phyloP scores from a whole-genome alignment of 768 basidiomycete species.

The Cystobasidium onofrii region DNA sequence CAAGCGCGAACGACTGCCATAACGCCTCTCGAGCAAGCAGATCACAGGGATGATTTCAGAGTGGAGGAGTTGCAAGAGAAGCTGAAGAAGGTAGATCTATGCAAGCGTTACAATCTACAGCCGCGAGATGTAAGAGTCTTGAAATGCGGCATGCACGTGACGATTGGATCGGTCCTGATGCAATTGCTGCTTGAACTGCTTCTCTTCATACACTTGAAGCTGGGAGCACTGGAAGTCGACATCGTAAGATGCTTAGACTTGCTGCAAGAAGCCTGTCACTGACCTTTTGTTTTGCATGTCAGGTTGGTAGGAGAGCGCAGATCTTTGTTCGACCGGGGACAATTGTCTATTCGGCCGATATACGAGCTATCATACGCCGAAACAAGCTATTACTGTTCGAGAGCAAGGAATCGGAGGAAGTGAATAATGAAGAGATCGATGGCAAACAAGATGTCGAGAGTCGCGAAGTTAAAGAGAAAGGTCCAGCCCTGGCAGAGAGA shows the following conservation, averaged over 20 bases:
- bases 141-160: not conserved
- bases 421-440: not conserved
- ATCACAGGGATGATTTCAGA: not conserved
- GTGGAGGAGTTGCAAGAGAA: not conserved
- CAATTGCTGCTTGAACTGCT: not conserved
- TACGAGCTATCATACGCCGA: slow-evolving; percentile 12
- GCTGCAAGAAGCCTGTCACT: not conserved
- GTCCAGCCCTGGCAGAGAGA: not conserved
- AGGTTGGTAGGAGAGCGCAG: slow-evolving; percentile 10
- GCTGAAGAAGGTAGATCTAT: slow-evolving; percentile 9
- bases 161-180: not conserved
- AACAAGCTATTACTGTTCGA: slow-evolving; percentile 22
- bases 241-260: not conserved
- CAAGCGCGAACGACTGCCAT: not conserved
- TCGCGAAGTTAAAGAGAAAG: not conserved
- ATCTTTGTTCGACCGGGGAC: slow-evolving; percentile 22
- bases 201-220: not conserved
- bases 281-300: not conserved
- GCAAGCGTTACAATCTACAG: slow-evolving; percentile 12
- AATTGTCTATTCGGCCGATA: slow-evolving; percentile 16
- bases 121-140: slow-evolving; percentile 12
- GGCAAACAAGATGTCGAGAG: not conserved
- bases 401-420: not conserved
- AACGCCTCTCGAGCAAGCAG: not conserved
- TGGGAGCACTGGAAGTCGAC: slow-evolving; percentile 22